phyloP scores from a whole-genome alignment of 2,329 filamentous ascomycete genomes.

The Diaporthe sp. region DNA sequence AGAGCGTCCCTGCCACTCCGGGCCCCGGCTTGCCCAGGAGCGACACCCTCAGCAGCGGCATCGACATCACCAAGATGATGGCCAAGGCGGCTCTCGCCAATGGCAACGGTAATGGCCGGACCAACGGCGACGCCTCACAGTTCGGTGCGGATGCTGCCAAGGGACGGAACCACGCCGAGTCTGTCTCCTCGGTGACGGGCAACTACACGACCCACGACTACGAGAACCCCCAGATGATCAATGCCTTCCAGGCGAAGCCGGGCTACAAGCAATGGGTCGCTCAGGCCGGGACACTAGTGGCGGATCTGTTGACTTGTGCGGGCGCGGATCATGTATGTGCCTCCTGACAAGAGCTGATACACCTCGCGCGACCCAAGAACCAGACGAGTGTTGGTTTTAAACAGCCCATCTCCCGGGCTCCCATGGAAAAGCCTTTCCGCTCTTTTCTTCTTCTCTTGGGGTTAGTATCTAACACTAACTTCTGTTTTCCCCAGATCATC shows the following conservation, averaged over 20 bases:
- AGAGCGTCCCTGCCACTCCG: constrained; percentile 91
- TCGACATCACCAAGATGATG: constrained; percentile 82
- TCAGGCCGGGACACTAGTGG: constrained; percentile 94
- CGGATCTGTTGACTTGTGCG: constrained; percentile 93
- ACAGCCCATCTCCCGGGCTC: neutral
- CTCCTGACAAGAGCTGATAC: constrained; percentile 19
- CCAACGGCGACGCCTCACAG: constrained; percentile 51
- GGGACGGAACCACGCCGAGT: constrained; percentile 55
- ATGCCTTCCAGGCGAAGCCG: constrained; percentile 81
- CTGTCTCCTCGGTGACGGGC: constrained; percentile 57
- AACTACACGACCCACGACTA: constrained; percentile 76
- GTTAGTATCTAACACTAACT: constrained; percentile 30
- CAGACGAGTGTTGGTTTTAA: constrained; percentile 34
- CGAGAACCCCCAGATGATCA: constrained; percentile 69
- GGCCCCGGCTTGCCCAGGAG: constrained; percentile 79
- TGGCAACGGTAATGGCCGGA: constrained; percentile 55
- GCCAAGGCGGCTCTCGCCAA: constrained; percentile 74
- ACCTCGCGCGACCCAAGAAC: constrained; percentile 27
- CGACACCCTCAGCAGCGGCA: constrained; percentile 74
- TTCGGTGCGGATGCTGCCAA: constrained; percentile 54
- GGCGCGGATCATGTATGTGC: constrained; percentile 87
- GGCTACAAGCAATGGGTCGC: constrained; percentile 99
- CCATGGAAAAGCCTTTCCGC: neutral
- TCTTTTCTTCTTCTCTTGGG: neutral
- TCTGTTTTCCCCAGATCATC: constrained; percentile 72